Conservation (phyloP, 2,329 filamentous ascomycete genomes). For the Mycocentrospora acerina region DNA sequence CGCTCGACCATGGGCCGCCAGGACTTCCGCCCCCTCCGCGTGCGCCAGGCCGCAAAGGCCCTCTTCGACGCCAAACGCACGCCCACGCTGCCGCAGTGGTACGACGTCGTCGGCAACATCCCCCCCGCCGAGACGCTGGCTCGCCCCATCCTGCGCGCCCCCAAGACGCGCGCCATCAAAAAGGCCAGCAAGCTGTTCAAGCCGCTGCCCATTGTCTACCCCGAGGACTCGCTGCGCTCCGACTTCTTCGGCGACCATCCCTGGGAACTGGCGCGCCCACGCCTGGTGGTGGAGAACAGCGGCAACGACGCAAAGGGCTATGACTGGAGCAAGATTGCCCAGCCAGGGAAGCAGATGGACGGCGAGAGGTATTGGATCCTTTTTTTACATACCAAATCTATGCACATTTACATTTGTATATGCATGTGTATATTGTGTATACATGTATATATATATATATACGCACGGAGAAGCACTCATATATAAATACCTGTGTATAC, state of each 20-base stretch:
- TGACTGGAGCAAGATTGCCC: constrained; percentile 79
- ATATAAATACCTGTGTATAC: too few species aligned
- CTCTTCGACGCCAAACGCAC: constrained; percentile 50
- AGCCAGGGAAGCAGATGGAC: constrained; percentile 73
- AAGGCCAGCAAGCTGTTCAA: constrained; percentile 77
- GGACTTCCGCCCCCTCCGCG: constrained; percentile 54
- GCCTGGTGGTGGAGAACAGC: constrained; percentile 80
- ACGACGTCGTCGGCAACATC: constrained; percentile 56
- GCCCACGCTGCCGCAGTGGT: constrained; percentile 55
- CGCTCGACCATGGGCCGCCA: constrained; percentile 52
- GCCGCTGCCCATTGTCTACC: constrained; percentile 74
- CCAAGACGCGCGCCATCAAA: constrained; percentile 41
- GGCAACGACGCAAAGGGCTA: constrained; percentile 75
- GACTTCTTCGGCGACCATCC: constrained; percentile 93
- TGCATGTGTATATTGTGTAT: too few species aligned
- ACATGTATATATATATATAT: too few species aligned
- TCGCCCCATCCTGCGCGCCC: constrained; percentile 54
- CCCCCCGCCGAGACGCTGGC: constrained; percentile 63
- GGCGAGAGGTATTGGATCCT: constrained; percentile 82
- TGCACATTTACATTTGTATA: too few species aligned
- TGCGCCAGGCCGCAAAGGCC: constrained; percentile 54
- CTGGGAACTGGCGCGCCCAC: constrained; percentile 91
- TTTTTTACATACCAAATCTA: too few species aligned
- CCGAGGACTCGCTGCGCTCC: constrained; percentile 77
- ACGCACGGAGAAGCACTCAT: too few species aligned